Evolutionary conservation across 1,139 yeast genomes (phyloP), one percentile per base, ranked within the genome.

Genomic region (Lodderomyces margitis): DNA sequence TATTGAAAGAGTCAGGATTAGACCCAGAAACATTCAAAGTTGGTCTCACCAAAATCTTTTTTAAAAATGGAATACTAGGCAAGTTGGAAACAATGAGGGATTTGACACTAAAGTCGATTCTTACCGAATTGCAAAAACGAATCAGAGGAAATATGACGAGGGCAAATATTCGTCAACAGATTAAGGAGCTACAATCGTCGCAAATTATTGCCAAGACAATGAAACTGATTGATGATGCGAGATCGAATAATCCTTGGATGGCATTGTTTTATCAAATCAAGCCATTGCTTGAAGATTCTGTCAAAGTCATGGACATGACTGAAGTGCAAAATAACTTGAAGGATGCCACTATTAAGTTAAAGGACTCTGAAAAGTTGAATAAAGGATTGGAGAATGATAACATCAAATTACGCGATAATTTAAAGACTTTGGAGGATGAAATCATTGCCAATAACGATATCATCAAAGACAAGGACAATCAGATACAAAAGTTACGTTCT

Each of bases 61-160:
- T 92, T 74, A 82, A 94, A 51, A 94, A 96, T 54, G 98, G 98
- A 42, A 89, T 92, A 50, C 70, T 94, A 41, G 98, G 97, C 1
- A 80, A 81, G 43, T 69, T 94, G 24, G 98, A 94, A 61, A 82
- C 81, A 49, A 70, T 78, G 42, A 81, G 96, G 48, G 97, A 89
- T 50, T 66, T 72, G 25, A 74, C 79, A 46, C 67, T 92, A 36
- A 74, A 79, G 40, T 54, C 62, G 2, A 70, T 84, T 1, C 66
- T 87, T 34, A 75, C 84, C 0, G 66, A 64, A 9, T 74, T 94
- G 44, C 95, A 88, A 57, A 70, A 91, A n/a, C 53, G 74, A 4
- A 68, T 81, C 3, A 73, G 91, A 47, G 98, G 95, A 10, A 74
- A 68, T 21, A 48, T 76, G 10, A 71, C 78, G 2, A 78, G 98